Percentiles rank a stretch among this genome's conserved stretches.
Evolutionary conservation across 2,329 filamentous ascomycete genomes (phyloP).

Genomic region (Taxawa tesnikishii): DNA sequence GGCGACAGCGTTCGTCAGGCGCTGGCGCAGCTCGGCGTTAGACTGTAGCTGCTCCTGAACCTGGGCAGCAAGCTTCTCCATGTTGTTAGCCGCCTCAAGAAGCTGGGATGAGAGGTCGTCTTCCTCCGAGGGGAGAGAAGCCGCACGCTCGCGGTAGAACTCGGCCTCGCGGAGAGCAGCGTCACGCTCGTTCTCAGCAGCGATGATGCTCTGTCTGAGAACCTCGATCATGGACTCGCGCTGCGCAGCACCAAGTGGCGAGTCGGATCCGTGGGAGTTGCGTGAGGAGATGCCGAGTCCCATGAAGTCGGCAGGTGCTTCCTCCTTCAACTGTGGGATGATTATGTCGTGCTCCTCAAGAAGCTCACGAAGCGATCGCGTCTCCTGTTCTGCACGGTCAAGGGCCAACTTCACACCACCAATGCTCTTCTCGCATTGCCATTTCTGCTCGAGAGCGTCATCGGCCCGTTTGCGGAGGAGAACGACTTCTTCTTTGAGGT

Average conservation of each 20-base stretch:
- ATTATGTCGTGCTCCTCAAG: constrained; percentile 4
- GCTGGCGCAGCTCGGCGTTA: constrained; percentile 62
- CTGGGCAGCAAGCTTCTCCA: constrained; percentile 67
- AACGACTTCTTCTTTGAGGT: constrained; percentile 72
- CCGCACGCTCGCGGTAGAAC: constrained; percentile 49
- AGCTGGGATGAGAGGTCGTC: constrained; percentile 57
- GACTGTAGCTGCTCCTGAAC: constrained; percentile 69
- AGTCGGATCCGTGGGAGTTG: constrained; percentile 11
- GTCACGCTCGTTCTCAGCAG: constrained; percentile 60
- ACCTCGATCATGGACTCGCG: constrained; percentile 46
- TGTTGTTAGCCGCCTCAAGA: constrained; percentile 58
- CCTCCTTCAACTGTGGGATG: not conserved
- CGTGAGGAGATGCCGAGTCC: constrained; percentile 9
- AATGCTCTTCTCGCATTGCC: constrained; percentile 85
- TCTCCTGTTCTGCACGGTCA: constrained; percentile 89
- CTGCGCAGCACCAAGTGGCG: constrained; percentile 19
- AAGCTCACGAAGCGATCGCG: constrained; percentile 64
- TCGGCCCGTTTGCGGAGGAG: constrained; percentile 76
- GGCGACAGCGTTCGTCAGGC: constrained; percentile 66
- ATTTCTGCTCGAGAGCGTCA: constrained; percentile 90
- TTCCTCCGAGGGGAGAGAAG: constrained; percentile 48
- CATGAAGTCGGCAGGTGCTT: constrained; percentile 1
- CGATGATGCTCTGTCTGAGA: constrained; percentile 55
- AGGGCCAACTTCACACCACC: constrained; percentile 89
- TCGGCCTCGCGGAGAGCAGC: constrained; percentile 54